These are phyloP conservation scores for Circinella minor DNA, from an alignment of 371 early-diverging fungal species.

Conservation along the genomic window DNA sequence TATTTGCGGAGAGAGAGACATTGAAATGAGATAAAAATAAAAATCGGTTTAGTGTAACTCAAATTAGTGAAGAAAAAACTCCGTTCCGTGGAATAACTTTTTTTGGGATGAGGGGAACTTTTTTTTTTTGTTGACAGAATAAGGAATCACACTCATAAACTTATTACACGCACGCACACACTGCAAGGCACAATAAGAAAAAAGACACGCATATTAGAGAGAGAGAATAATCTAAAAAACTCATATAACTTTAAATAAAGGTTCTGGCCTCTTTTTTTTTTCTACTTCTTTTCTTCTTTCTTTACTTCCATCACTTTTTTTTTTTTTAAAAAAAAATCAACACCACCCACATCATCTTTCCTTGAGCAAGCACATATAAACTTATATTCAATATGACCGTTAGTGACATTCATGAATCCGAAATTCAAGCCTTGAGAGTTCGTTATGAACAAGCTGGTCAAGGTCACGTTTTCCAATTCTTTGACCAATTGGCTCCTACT, in stretches of 20 bases:
- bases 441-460: conserved; percentile 81
- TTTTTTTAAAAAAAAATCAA: neutral
- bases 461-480: conserved; percentile 89
- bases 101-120: neutral
- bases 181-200: too few relatives aligned
- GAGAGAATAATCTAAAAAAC: too few relatives aligned
- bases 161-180: neutral
- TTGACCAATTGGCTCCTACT: conserved; percentile 64
- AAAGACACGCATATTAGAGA: too few relatives aligned
- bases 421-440: conserved; percentile 58
- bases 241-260: neutral
- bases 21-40: neutral
- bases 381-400: conserved; percentile 24
- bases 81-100: conserved; percentile 10
- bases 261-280: conserved; percentile 12
- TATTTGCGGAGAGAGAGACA: conserved; percentile 5
- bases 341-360: neutral
- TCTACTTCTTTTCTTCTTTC: conserved; percentile 9
- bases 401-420: conserved; percentile 32
- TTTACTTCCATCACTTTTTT: conserved; percentile 1
- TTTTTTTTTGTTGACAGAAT: conserved; percentile 7
- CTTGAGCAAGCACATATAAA: neutral
- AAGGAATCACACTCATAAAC: too few relatives aligned
- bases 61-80: neutral
- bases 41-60: conserved; percentile 5